Percentiles rank a stretch among this genome's conserved stretches.
These are phyloP conservation scores for Suillus paluster DNA, from an alignment of 768 basidiomycete species.

Conservation along the genomic window DNA sequence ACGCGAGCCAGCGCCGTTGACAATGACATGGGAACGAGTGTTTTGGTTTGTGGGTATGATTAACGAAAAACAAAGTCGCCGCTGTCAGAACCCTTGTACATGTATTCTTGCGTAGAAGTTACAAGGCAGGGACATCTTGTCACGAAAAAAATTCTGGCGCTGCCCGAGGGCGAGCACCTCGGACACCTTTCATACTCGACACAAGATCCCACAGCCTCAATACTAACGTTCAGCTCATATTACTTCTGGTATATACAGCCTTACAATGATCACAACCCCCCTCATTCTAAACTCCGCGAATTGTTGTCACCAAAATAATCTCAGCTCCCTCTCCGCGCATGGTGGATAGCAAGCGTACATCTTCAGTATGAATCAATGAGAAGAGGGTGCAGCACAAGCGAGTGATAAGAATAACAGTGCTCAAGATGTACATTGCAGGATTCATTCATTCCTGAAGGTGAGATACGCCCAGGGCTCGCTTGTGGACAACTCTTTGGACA, in stretches of 20 bases:
- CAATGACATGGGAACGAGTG: too few species aligned
- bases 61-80: too few species aligned
- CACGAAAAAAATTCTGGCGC: background rate
- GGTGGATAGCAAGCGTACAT: background rate
- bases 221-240: too few species aligned
- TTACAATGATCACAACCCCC: too few species aligned
- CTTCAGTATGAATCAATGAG: background rate
- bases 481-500: background rate
- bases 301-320: background rate
- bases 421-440: background rate
- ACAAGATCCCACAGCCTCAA: too few species aligned
- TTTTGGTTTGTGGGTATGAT: too few species aligned
- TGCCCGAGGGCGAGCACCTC: too few species aligned
- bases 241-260: too few species aligned
- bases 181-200: too few species aligned
- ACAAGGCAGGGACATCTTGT: background rate
- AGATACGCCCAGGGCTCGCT: background rate
- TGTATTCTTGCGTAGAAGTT: too few species aligned
- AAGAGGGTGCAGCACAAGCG: background rate
- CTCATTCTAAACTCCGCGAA: background rate
- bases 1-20: too few species aligned
- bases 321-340: background rate
- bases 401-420: background rate
- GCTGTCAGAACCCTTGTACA: background rate
- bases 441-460: background rate